Evolutionary conservation across 1,284 basidiomycete species (phyloP).

Genomic region (Anthracocystis setariae): DNA sequence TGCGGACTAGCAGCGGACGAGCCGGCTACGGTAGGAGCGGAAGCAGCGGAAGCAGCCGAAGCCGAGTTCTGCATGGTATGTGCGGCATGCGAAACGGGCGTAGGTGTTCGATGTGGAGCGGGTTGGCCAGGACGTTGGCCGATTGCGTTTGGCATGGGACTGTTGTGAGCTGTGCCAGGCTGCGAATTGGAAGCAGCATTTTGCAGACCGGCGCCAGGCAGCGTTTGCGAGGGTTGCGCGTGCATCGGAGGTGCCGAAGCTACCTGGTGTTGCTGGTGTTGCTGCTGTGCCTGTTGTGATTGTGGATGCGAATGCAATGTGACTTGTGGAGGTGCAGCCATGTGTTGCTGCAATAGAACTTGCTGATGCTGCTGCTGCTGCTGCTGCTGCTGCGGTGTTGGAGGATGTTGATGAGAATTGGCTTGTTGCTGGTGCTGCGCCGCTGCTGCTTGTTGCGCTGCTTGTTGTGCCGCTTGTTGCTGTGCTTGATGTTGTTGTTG

Average conservation of each 20-base stretch:
- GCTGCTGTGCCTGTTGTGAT: constrained; percentile 20
- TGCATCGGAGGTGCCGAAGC: constrained; percentile 18
- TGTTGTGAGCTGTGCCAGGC: constrained; percentile 32
- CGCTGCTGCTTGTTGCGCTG: constrained; percentile 14
- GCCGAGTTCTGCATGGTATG: constrained; percentile 29
- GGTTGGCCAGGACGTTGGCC: constrained; percentile 26
- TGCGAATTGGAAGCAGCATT: constrained; percentile 21
- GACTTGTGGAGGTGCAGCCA: constrained; percentile 20
- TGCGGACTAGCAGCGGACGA: constrained; percentile 28
- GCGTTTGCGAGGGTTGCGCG: constrained; percentile 18
- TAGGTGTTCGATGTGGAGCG: constrained; percentile 32
- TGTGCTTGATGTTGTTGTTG: constrained; percentile 23
- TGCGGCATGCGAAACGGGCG: constrained; percentile 19
- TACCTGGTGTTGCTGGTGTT: constrained; percentile 7
- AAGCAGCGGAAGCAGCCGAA: constrained; percentile 18
- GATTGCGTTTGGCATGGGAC: constrained; percentile 23
- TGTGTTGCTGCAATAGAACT: constrained; percentile 16
- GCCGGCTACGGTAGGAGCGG: constrained; percentile 12
- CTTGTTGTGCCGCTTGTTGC: constrained; percentile 19
- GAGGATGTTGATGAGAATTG: constrained; percentile 16
- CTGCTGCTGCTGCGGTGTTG: constrained; percentile 19
- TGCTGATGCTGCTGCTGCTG: constrained; percentile 16
- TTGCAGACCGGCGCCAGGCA: constrained; percentile 6
- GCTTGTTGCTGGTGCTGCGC: constrained; percentile 18
- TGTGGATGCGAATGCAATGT: constrained; percentile 36